A percentile compares a stretch with the other conserved stretches of the same genome.
These are phyloP conservation scores for Aquilaria yunnanensis DNA, from an alignment of 345 rosid genomes.

Conservation along the genomic window DNA sequence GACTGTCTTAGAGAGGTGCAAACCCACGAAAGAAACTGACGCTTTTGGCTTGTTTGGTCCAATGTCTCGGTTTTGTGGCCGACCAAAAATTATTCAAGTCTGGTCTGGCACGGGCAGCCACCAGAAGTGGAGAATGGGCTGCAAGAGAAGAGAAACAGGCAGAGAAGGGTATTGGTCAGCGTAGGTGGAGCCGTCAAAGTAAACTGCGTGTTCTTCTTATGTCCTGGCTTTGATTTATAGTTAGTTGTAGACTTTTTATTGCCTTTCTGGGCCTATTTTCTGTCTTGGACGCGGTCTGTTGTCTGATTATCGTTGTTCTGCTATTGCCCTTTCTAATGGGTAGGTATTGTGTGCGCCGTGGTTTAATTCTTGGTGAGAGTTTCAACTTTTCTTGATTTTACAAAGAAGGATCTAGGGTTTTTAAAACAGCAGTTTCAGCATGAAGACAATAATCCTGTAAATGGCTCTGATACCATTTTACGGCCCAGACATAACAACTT, in stretches of 20 bases:
- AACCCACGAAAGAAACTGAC: background rate
- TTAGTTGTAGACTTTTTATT: background rate
- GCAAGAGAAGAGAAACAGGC: background rate
- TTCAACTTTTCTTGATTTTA: no score
- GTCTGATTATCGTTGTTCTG: no score
- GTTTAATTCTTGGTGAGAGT: no score
- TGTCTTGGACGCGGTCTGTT: no score
- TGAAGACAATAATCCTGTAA: no score
- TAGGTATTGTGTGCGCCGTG: no score
- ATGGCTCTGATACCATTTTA: no score
- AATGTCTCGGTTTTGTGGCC: background rate
- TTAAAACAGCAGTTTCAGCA: no score
- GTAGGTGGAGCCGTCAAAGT: background rate
- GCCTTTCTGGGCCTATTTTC: no score
- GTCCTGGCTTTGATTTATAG: background rate
- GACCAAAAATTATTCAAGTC: background rate
- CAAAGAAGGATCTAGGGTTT: no score
- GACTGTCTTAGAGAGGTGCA: background rate
- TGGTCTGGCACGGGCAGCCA: background rate
- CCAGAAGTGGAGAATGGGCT: slow-evolving; percentile 1
- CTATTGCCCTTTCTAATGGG: no score
- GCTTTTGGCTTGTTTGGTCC: background rate
- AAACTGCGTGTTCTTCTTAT: background rate
- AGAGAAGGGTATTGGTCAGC: background rate
- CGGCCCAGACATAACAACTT: no score